phyloP scores from a whole-genome alignment of 2,329 filamentous ascomycete genomes.

The Dactylella cylindrospora region DNA sequence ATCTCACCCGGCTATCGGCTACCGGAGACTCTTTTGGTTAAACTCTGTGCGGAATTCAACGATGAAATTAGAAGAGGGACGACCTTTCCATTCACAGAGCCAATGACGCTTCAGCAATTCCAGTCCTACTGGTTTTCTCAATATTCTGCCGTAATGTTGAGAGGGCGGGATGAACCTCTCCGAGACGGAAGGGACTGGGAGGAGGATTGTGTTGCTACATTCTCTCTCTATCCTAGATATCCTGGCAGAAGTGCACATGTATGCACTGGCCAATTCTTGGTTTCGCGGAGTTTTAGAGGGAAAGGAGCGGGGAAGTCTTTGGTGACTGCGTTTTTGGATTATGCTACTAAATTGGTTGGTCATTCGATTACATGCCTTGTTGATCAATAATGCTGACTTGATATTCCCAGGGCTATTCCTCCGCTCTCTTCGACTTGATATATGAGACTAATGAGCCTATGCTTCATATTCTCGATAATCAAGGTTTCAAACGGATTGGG shows the following conservation, averaged over 20 bases:
- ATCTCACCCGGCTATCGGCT: constrained; percentile 65
- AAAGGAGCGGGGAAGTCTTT: constrained; percentile 73
- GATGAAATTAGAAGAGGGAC: constrained; percentile 72
- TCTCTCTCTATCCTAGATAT: constrained; percentile 24
- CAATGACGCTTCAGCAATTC: constrained; percentile 64
- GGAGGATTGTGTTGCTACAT: constrained; percentile 59
- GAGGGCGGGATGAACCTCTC: constrained; percentile 60
- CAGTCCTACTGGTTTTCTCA: constrained; percentile 72
- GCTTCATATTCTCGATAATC: constrained; percentile 70
- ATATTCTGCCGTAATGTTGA: constrained; percentile 70
- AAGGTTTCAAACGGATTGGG: constrained; percentile 73
- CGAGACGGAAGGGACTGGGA: constrained; percentile 62
- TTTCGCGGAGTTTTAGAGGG: constrained; percentile 71
- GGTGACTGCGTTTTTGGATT: constrained; percentile 75
- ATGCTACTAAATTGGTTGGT: constrained; percentile 65
- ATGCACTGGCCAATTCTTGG: constrained; percentile 77
- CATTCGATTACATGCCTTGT: neutral
- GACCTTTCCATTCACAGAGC: constrained; percentile 70
- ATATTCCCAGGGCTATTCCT: constrained; percentile 61
- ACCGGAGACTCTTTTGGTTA: constrained; percentile 63
- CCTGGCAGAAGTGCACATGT: constrained; percentile 67
- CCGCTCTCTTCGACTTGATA: constrained; percentile 73
- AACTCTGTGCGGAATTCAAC: constrained; percentile 68
- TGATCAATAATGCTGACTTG: neutral
- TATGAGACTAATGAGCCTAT: constrained; percentile 74